A percentile compares a stretch with the other conserved stretches of the same genome.
Evolutionary conservation across 2,329 filamentous ascomycete genomes (phyloP).

Genomic region (Penicillium paneum): DNA sequence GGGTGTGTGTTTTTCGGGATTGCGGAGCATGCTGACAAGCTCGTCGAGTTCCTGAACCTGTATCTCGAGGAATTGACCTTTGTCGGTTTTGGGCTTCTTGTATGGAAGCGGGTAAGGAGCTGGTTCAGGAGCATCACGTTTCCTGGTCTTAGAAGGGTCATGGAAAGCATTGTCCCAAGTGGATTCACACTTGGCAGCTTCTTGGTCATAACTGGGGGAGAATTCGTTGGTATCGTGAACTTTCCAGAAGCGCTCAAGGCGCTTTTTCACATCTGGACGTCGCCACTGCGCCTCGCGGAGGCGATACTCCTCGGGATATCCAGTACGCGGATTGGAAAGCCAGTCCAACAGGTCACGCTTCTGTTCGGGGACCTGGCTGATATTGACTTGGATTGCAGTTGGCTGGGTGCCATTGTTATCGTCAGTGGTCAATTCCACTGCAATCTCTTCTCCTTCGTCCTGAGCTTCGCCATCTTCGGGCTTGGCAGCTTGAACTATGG

Average conservation of each 20-base stretch:
- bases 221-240: conserved; percentile 37
- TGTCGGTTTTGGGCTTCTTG: conserved; percentile 26
- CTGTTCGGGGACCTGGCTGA: not conserved
- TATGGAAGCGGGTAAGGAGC: conserved; percentile 35
- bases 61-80: conserved; percentile 39
- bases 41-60: conserved; percentile 31
- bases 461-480: conserved; percentile 11
- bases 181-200: conserved; percentile 27
- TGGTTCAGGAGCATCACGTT: conserved; percentile 27
- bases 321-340: conserved; percentile 21
- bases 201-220: conserved; percentile 34
- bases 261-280: conserved; percentile 27
- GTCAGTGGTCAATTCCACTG: conserved; percentile 8
- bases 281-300: conserved; percentile 18
- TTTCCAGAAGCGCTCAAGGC: conserved; percentile 37
- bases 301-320: conserved; percentile 18
- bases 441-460: conserved; percentile 20
- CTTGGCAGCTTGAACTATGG: conserved; percentile 6
- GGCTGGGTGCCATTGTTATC: conserved; percentile 2
- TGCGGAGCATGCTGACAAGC: conserved; percentile 35
- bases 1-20: conserved; percentile 43
- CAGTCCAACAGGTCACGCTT: conserved; percentile 17
- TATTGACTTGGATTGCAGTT: not conserved
- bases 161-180: conserved; percentile 36
- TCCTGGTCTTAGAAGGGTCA: conserved; percentile 29